phyloP scores from a whole-genome alignment of 495 filamentous ascomycete species.

The Friedmanniomyces simplex region DNA sequence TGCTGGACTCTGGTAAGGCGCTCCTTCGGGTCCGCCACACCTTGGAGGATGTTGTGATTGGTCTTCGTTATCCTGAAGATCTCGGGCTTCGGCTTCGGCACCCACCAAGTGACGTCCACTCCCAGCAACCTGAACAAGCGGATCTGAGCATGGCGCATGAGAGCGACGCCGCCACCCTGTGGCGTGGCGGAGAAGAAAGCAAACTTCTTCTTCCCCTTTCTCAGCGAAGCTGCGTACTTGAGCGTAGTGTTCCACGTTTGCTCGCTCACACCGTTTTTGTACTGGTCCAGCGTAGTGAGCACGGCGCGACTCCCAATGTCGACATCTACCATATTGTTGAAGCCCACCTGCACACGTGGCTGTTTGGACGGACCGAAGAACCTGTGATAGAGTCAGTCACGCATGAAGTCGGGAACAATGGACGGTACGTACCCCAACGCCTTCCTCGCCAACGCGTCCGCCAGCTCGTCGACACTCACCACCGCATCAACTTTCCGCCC shows the following conservation, averaged over 20 bases:
- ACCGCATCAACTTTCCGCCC: background rate
- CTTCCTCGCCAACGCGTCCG: conserved; percentile 76
- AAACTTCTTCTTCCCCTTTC: conserved; percentile 54
- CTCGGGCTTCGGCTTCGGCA: conserved; percentile 73
- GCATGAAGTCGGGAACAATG: background rate
- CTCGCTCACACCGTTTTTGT: conserved; percentile 48
- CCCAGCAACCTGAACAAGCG: conserved; percentile 59
- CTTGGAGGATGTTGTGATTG: conserved; percentile 88
- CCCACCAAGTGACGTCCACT: conserved; percentile 69
- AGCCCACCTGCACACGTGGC: conserved; percentile 66
- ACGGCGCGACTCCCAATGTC: conserved; percentile 55
- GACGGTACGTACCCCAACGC: conserved; percentile 50
- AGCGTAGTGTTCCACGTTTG: conserved; percentile 61
- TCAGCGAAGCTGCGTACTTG: conserved; percentile 57
- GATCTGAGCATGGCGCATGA: conserved; percentile 80
- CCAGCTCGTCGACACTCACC: conserved; percentile 66
- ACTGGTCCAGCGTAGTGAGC: conserved; percentile 52
- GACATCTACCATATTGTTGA: conserved; percentile 62
- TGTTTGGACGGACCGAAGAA: conserved; percentile 66
- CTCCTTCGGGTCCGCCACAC: conserved; percentile 54
- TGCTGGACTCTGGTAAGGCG: conserved; percentile 52
- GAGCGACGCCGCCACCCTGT: conserved; percentile 76
- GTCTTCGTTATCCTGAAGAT: conserved; percentile 85
- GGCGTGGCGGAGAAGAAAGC: conserved; percentile 83
- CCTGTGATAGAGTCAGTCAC: conserved; percentile 34